Evolutionary conservation across 1,139 yeast species (phyloP).

Genomic region (Candida frijolesensis): DNA sequence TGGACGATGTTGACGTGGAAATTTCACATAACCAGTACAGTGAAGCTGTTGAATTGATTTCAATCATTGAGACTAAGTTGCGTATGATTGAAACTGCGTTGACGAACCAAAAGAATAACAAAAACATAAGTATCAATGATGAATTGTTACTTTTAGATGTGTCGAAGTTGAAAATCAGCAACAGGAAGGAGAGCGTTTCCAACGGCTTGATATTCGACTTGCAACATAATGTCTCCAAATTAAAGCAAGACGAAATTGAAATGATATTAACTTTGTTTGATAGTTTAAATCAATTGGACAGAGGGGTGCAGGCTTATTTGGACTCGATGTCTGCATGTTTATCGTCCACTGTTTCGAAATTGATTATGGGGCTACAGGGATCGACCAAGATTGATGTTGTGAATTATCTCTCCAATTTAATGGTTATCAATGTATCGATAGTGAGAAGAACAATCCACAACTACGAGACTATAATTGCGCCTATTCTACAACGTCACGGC

Average conservation of each 20-base stretch:
- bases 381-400: slow-evolving; percentile 49
- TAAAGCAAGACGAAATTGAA: slow-evolving; percentile 36
- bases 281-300: slow-evolving; percentile 39
- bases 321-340: slow-evolving; percentile 40
- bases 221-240: slow-evolving; percentile 35
- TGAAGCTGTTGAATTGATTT: slow-evolving; percentile 55
- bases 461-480: slow-evolving; percentile 37
- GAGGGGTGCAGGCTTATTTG: slow-evolving; percentile 40
- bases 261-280: slow-evolving; percentile 38
- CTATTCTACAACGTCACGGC: slow-evolving; percentile 32
- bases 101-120: slow-evolving; percentile 7
- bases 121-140: slow-evolving; percentile 25
- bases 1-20: slow-evolving; percentile 68
- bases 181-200: slow-evolving; percentile 40
- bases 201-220: slow-evolving; percentile 42
- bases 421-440: slow-evolving; percentile 43
- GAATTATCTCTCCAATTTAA: slow-evolving; percentile 46
- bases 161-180: slow-evolving; percentile 40
- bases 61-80: slow-evolving; percentile 42
- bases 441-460: slow-evolving; percentile 39
- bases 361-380: slow-evolving; percentile 47
- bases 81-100: slow-evolving; percentile 24
- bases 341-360: slow-evolving; percentile 35
- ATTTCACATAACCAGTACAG: slow-evolving; percentile 62
- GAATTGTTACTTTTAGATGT: slow-evolving; percentile 44